Evolutionary conservation across 352 stramenopile species (phyloP), one percentile per base, ranked within the genome.

Genomic region (Peronospora destructor): DNA sequence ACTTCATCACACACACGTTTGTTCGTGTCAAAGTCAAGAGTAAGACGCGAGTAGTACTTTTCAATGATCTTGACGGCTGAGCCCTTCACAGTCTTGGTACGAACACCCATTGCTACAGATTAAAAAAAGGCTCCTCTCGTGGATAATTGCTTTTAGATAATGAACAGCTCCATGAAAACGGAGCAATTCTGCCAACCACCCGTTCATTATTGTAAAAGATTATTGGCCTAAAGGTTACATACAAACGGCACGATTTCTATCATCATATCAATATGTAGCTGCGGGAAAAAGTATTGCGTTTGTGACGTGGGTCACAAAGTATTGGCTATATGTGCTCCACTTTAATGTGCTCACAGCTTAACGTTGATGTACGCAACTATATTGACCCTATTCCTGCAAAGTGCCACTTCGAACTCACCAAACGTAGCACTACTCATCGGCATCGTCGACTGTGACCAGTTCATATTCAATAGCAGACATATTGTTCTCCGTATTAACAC

Each of bases 21-120:
- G 94, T 99, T 99, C 50, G 93, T 98, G 84, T 99, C 95, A 84
- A 99, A 99, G 80, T 99, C 97, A 11, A 99, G 76, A 41, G 95
- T 99, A 52, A 99, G 85, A 45, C 95, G 92, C 71, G 95, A 95
- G 88, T 99, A 99, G 84, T 99, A 99, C 84, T 99, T 99, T 87
- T 99, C 97, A 61, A 99, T 98, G 76, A 99, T 99, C 71, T 97
- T 95, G 68, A 98, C 93, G 74, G 97, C 95, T 70, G 91, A 98
- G 84, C 97, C 97, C 90, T 99, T 99, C 45, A 99, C 96, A 65
- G 97, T 99, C 87, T 99, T 99, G 57, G 97, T 99, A 84, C 97
- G 95, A 63, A 99, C 97, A 95, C 97, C 96, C 96, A 97, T 94
- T 61, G 66, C 76, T 69, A 45, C 45, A 71, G 44, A 66, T 52